phyloP scores from a whole-genome alignment of 2,329 filamentous ascomycete genomes.

The Botryosphaeria dothidea region DNA sequence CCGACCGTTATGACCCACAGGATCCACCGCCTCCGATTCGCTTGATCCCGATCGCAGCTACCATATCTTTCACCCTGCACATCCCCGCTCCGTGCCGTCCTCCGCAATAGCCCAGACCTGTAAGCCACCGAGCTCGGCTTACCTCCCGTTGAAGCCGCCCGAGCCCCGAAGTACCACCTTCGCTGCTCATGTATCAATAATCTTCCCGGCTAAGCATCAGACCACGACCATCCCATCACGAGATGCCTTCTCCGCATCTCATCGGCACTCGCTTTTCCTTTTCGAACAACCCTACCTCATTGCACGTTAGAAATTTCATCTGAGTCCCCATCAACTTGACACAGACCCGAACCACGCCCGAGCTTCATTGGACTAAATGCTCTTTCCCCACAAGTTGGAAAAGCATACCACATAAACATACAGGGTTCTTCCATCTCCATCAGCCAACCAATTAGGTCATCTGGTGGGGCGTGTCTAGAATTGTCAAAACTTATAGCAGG shows the following conservation, averaged over 20 bases:
- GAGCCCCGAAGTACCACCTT: background rate
- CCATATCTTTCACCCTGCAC: background rate
- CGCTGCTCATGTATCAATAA: background rate
- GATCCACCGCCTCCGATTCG: background rate
- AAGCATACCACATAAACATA: background rate
- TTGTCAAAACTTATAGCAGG: background rate
- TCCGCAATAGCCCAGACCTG: background rate
- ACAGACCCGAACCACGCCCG: background rate
- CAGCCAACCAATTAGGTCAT: background rate
- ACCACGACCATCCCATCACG: background rate
- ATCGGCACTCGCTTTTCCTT: background rate
- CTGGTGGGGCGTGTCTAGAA: background rate
- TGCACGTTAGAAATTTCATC: background rate
- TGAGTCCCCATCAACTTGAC: background rate
- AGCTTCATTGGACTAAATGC: background rate
- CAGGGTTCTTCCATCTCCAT: background rate
- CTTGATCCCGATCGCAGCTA: background rate
- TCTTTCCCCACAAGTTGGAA: background rate
- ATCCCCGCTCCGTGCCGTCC: conserved; percentile 8
- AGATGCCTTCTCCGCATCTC: background rate
- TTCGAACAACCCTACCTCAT: background rate
- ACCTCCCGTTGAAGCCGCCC: background rate
- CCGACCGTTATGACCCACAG: background rate
- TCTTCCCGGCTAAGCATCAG: background rate
- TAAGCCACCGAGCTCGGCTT: conserved; percentile 2